phyloP scores from a whole-genome alignment of 495 filamentous ascomycete genomes.

The Choiromyces venosus region DNA sequence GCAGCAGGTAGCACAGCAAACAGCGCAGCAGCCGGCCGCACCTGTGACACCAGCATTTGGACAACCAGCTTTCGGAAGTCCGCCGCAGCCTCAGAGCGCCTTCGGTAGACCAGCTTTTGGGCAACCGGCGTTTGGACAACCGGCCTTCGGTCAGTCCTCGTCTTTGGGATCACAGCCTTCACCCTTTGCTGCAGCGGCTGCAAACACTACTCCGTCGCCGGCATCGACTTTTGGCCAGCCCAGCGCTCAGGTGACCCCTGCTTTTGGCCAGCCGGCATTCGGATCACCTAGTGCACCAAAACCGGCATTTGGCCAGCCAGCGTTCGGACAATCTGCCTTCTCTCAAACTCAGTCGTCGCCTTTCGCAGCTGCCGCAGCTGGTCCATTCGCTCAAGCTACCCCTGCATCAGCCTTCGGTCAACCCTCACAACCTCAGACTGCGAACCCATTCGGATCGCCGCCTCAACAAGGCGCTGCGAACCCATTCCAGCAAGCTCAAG shows the following conservation, averaged over 20 bases:
- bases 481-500: slow-evolving; percentile 29
- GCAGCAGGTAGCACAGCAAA: slow-evolving; percentile 10
- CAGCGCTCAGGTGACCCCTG: slow-evolving; percentile 18
- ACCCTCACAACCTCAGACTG: slow-evolving; percentile 16
- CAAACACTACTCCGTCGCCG: slow-evolving; percentile 1
- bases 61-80: slow-evolving; percentile 41
- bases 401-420: slow-evolving; percentile 24
- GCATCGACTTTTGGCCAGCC: slow-evolving; percentile 19
- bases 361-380: slow-evolving; percentile 2
- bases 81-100: slow-evolving; percentile 40
- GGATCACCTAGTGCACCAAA: slow-evolving; percentile 10
- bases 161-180: slow-evolving; percentile 24
- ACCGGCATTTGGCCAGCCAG: slow-evolving; percentile 22
- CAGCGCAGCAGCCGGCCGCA: slow-evolving; percentile 10
- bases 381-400: slow-evolving; percentile 18
- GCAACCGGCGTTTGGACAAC: slow-evolving; percentile 37
- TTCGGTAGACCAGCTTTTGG: slow-evolving; percentile 42
- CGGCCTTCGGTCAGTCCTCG: slow-evolving; percentile 44
- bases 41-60: slow-evolving; percentile 39
- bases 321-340: slow-evolving; percentile 31
- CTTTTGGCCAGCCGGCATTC: slow-evolving; percentile 45
- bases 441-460: slow-evolving; percentile 1
- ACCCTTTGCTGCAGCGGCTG: neutral
- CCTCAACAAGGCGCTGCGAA: neutral
- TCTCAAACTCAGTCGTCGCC: slow-evolving; percentile 14